Conservation (phyloP, 2,329 filamentous ascomycete genomes). For the Trichoderma koningiopsis region DNA sequence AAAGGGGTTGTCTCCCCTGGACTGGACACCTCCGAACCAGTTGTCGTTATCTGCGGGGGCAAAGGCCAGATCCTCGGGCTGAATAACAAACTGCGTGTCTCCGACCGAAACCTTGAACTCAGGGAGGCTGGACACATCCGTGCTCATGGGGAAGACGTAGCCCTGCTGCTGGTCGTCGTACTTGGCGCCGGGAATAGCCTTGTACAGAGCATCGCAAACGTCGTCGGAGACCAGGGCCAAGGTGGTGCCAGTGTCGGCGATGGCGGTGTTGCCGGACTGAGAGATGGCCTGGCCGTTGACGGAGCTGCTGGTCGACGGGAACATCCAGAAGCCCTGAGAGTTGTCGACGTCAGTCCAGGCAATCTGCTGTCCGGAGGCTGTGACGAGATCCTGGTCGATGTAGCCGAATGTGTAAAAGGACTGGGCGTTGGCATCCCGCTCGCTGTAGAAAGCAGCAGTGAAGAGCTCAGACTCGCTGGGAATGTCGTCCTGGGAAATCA, state of each 20-base stretch:
- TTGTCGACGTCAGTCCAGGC: slow-evolving; percentile 65
- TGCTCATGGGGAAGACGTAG: slow-evolving; percentile 44
- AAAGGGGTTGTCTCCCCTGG: slow-evolving; percentile 13
- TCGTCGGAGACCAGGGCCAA: slow-evolving; percentile 59
- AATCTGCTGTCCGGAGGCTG: slow-evolving; percentile 64
- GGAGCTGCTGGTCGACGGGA: slow-evolving; percentile 30
- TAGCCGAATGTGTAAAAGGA: slow-evolving; percentile 69
- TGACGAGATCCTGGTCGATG: slow-evolving; percentile 59
- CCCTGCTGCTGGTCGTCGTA: slow-evolving; percentile 46
- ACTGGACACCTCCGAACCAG: slow-evolving; percentile 16
- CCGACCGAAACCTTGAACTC: slow-evolving; percentile 16
- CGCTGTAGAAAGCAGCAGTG: slow-evolving; percentile 39
- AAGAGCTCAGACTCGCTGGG: slow-evolving; percentile 32
- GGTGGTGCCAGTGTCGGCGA: slow-evolving; percentile 63
- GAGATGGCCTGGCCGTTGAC: slow-evolving; percentile 28
- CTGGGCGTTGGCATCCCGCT: slow-evolving; percentile 46
- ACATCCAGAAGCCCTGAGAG: slow-evolving; percentile 64
- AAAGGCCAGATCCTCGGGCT: slow-evolving; percentile 4
- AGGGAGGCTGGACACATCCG: not conserved
- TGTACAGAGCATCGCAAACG: slow-evolving; percentile 53
- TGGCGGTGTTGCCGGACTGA: slow-evolving; percentile 48
- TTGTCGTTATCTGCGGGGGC: not conserved
- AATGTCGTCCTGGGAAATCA: slow-evolving; percentile 52
- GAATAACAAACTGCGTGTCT: slow-evolving; percentile 16
- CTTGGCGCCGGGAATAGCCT: slow-evolving; percentile 47